Percentiles rank a stretch among this genome's conserved stretches.
Evolutionary conservation across 2,329 filamentous ascomycete genomes (phyloP).

Genomic region (Pseudogymnoascus pannorum): DNA sequence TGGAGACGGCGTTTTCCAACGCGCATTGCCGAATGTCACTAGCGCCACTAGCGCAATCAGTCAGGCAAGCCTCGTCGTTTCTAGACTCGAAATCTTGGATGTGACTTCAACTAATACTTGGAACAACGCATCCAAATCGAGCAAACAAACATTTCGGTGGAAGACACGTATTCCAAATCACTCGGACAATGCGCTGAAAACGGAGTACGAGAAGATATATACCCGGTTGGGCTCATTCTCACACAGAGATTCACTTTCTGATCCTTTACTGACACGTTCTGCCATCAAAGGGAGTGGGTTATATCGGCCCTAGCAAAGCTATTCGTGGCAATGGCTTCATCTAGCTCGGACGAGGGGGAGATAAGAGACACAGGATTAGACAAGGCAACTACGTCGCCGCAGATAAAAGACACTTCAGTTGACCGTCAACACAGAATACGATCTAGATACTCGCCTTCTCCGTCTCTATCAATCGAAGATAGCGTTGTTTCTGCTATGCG

Average conservation of each 20-base stretch:
- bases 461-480: constrained; percentile 31
- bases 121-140: constrained; percentile 1
- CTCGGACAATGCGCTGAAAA: constrained; percentile 25
- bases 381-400: constrained; percentile 87
- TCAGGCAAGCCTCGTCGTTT: constrained; percentile 3
- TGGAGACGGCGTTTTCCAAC: constrained; percentile 4
- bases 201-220: constrained; percentile 27
- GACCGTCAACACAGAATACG: constrained; percentile 83
- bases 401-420: constrained; percentile 74
- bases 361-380: constrained; percentile 67
- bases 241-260: constrained; percentile 28
- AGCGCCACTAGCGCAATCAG: constrained; percentile 2
- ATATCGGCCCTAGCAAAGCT: constrained; percentile 22
- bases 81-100: constrained; percentile 4
- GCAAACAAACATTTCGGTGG: neutral
- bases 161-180: neutral
- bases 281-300: constrained; percentile 27
- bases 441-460: constrained; percentile 29
- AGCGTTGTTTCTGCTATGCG: constrained; percentile 38
- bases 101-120: neutral
- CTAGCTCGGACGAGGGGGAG: constrained; percentile 80
- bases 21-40: constrained; percentile 2
- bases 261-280: constrained; percentile 32
- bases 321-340: constrained; percentile 39
- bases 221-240: constrained; percentile 33